phyloP scores from a whole-genome alignment of 1,284 basidiomycete genomes.

The Apiotrichum brassicae region DNA sequence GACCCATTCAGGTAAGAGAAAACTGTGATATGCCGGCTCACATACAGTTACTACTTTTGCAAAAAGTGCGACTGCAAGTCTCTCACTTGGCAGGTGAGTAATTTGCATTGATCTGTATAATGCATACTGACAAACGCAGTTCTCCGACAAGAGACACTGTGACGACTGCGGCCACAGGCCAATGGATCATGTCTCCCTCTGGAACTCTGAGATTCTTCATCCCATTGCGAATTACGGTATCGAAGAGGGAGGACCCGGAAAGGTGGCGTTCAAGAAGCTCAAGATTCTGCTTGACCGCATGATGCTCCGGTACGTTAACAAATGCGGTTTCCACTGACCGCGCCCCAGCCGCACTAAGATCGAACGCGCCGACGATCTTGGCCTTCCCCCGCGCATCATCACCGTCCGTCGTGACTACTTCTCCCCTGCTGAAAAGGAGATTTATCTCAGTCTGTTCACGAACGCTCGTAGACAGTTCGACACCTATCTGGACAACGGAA shows the following conservation, averaged over 20 bases:
- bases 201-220: slow-evolving; percentile 74
- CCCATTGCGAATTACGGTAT: slow-evolving; percentile 75
- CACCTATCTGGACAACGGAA: slow-evolving; percentile 86
- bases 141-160: slow-evolving; percentile 73
- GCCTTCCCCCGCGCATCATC: slow-evolving; percentile 89
- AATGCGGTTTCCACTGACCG: background rate
- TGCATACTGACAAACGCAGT: slow-evolving; percentile 46
- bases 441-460: slow-evolving; percentile 87
- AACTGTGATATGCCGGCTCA: background rate
- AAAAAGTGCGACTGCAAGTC: slow-evolving; percentile 55
- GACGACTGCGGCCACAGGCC: slow-evolving; percentile 89
- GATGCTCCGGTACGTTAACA: slow-evolving; percentile 69
- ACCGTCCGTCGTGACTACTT: slow-evolving; percentile 87
- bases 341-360: slow-evolving; percentile 56
- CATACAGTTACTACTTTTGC: slow-evolving; percentile 75
- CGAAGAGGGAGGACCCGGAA: slow-evolving; percentile 62
- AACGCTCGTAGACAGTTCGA: slow-evolving; percentile 87
- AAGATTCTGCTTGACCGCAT: slow-evolving; percentile 82
- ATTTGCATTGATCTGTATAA: slow-evolving; percentile 17
- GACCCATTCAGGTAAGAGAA: slow-evolving; percentile 60
- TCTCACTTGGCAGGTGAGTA: slow-evolving; percentile 50
- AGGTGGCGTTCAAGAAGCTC: slow-evolving; percentile 80
- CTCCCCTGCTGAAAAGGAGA: slow-evolving; percentile 92
- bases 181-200: slow-evolving; percentile 75
- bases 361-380: slow-evolving; percentile 94